Percentiles rank a stretch among this genome's conserved stretches.
phyloP scores from a whole-genome alignment of 352 stramenopile species.

The Pythium myriotylum region DNA sequence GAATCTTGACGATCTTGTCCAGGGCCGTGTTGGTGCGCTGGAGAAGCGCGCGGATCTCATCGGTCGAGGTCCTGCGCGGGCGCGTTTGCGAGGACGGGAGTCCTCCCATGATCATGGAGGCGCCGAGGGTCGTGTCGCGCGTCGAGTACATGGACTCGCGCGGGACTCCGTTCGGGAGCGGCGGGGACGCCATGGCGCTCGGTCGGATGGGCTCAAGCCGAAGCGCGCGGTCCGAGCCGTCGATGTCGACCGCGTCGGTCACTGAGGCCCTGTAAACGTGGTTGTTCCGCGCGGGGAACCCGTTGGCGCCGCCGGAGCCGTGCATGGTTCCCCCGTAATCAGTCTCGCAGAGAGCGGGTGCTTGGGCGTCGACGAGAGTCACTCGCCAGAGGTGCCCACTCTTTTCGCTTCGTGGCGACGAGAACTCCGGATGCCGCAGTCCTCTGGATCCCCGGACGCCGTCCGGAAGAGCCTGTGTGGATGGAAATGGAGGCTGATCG shows the following conservation, averaged over 20 bases:
- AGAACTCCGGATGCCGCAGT: neutral
- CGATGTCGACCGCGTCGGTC: constrained; percentile 23
- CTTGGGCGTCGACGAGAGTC: no score
- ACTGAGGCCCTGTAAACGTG: constrained; percentile 4
- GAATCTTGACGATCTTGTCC: constrained; percentile 84
- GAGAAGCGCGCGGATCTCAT: constrained; percentile 77
- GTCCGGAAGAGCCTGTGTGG: constrained; percentile 13
- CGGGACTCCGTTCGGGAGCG: constrained; percentile 6
- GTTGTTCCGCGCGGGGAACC: constrained; percentile 9
- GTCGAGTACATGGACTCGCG: constrained; percentile 10
- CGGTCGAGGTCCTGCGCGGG: constrained; percentile 51
- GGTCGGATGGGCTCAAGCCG: constrained; percentile 30
- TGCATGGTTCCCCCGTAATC: no score
- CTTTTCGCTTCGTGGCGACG: neutral
- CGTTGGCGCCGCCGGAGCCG: neutral
- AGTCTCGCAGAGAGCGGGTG: neutral
- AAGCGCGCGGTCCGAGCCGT: constrained; percentile 26
- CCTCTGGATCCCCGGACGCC: constrained; percentile 9
- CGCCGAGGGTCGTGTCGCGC: constrained; percentile 13
- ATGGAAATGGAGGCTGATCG: neutral
- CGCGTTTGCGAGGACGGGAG: neutral
- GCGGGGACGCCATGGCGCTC: constrained; percentile 20
- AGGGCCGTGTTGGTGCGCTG: constrained; percentile 67
- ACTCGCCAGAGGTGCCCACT: constrained; percentile 12
- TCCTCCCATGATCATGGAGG: constrained; percentile 18